A percentile compares a stretch with the other conserved stretches of the same genome.
phyloP scores from a whole-genome alignment of 305 asterid species.

The Rubia occidens region DNA sequence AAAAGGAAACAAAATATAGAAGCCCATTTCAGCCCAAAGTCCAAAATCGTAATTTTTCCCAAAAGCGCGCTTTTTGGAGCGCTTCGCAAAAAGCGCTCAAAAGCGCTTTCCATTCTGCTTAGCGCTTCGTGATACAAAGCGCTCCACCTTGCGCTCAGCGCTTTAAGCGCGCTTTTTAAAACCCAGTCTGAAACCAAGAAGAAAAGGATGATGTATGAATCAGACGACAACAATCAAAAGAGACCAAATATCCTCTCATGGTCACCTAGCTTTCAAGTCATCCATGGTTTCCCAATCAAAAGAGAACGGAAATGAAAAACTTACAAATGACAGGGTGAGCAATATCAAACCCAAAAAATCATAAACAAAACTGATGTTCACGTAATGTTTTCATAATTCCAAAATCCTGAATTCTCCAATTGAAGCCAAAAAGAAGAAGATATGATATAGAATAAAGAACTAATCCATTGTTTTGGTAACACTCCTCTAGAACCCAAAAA shows the following conservation, averaged over 20 bases:
- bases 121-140: too few species aligned
- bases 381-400: not conserved
- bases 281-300: not conserved
- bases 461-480: not conserved
- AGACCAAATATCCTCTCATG: not conserved
- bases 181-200: not conserved
- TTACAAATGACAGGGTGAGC: not conserved
- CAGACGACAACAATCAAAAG: not conserved
- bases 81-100: too few species aligned
- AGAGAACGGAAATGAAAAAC: not conserved
- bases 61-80: too few species aligned
- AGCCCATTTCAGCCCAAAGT: too few species aligned
- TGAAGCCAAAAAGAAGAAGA: not conserved
- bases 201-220: too few species aligned
- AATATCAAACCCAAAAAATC: not conserved
- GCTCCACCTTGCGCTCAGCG: too few species aligned
- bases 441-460: not conserved
- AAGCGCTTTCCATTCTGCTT: too few species aligned
- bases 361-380: not conserved
- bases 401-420: not conserved
- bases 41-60: too few species aligned
- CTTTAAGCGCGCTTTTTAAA: too few species aligned
- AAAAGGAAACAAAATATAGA: too few species aligned
- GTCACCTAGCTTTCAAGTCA: not conserved
- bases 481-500: not conserved